Evolutionary conservation across 2,329 filamentous ascomycete species (phyloP), one percentile per base, ranked within the genome.

Genomic region (Elsinoe australis): DNA sequence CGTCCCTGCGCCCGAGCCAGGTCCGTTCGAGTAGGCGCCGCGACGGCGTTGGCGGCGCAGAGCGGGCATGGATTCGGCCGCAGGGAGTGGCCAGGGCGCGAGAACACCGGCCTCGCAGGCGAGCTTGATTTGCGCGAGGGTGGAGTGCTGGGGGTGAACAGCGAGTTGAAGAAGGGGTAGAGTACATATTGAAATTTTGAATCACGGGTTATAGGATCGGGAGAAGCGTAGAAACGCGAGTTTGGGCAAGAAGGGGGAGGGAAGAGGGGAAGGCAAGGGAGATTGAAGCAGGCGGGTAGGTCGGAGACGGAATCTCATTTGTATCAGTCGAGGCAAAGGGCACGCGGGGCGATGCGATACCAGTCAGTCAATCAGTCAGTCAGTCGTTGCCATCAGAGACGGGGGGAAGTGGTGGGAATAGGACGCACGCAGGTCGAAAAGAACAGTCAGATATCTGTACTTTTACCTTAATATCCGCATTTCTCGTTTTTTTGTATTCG

Each of bases 61-160:
- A n/a, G 14, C 33, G 33, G 33, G 33, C 18, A 36, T 18, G 12
- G 5, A 7, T 4, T 19, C 9, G 14, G 33, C 14, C 33, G 14
- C 2, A 17, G 18, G 5, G n/a, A 5, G 14, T 17, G 21, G 5
- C 15, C 17, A 18, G 18, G 18, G 4, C 18, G 18, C 18, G 12
- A 15, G 21, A 10, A 22, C 15, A 19, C n/a, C n/a, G n/a, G n/a
- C n/a, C n/a, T n/a, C n/a, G n/a, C n/a, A n/a, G n/a, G n/a, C n/a
- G 19, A 26, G 6, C 1, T 44, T 44, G 24, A 44, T 44, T 15
- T 44, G 39, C 28, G 39, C 39, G 26, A 44, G 39, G 39, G 39
- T 44, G 26, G 39, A 44, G 28, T 44, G 39, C 17, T 44, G 24
- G 39, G 33, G 39, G 24, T 29, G 24, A 44, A 15, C 36, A 15